Percentiles rank a stretch among this genome's conserved stretches.
Conservation (phyloP, 1,139 yeast species). For the Spathaspora sp. region DNA sequence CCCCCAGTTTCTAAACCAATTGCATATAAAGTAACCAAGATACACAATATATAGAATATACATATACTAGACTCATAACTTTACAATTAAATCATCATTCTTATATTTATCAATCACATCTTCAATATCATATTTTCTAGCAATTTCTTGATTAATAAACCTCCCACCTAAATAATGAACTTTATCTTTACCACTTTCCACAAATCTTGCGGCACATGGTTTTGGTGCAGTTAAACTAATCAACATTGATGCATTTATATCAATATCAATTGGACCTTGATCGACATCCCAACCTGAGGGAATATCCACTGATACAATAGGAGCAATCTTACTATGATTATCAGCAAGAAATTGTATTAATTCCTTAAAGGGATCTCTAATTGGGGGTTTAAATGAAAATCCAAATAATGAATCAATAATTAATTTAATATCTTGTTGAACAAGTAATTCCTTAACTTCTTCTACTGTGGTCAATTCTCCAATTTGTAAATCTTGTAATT, state of each 20-base stretch:
- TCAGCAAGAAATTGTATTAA: slow-evolving; percentile 49
- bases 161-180: slow-evolving; percentile 89
- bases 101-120: slow-evolving; percentile 32
- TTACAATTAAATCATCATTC: slow-evolving; percentile 40
- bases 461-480: slow-evolving; percentile 39
- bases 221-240: slow-evolving; percentile 93
- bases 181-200: slow-evolving; percentile 17
- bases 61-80: slow-evolving; percentile 18
- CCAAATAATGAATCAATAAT: slow-evolving; percentile 89
- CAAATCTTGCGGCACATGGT: slow-evolving; percentile 65
- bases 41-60: background rate
- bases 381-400: slow-evolving; percentile 87
- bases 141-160: slow-evolving; percentile 66
- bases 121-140: slow-evolving; percentile 69
- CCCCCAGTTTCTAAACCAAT: no score
- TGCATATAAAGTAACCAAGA: slow-evolving; percentile 1
- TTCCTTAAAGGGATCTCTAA: slow-evolving; percentile 73
- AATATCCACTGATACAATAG: slow-evolving; percentile 80
- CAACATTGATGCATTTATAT: slow-evolving; percentile 60
- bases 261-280: slow-evolving; percentile 59
- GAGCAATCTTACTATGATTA: slow-evolving; percentile 37
- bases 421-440: slow-evolving; percentile 20
- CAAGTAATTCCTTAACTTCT: slow-evolving; percentile 31
- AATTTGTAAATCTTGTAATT: slow-evolving; percentile 57
- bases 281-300: slow-evolving; percentile 99